Percentiles rank a stretch among this genome's conserved stretches.
These are phyloP conservation scores for Tetrapisispora arboricola DNA, from an alignment of 805 yeast species.

Conservation along the genomic window DNA sequence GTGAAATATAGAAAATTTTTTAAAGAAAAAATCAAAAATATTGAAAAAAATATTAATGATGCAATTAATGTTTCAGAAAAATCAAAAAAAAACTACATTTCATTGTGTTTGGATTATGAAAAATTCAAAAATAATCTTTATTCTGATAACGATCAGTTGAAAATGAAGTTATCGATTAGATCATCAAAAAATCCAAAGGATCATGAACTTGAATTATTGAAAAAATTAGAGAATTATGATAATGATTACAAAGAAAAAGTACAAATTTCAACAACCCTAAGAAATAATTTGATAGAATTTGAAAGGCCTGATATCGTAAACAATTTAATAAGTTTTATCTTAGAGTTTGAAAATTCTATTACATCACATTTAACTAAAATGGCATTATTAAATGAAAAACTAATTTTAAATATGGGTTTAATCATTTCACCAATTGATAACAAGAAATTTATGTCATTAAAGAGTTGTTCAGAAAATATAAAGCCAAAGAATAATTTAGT, in stretches of 20 bases:
- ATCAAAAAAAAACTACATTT: conserved; percentile 68
- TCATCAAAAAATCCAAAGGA: conserved; percentile 63
- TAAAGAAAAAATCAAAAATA: conserved; percentile 72
- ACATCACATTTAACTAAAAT: conserved; percentile 80
- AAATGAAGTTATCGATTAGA: conserved; percentile 72
- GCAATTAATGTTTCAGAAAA: conserved; percentile 78
- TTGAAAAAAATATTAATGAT: conserved; percentile 77
- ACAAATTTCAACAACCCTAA: conserved; percentile 55
- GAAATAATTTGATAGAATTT: conserved; percentile 58
- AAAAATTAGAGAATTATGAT: conserved; percentile 77
- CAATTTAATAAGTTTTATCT: conserved; percentile 61
- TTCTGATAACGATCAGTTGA: conserved; percentile 51
- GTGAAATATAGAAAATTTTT: conserved; percentile 60
- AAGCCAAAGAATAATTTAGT: conserved; percentile 33
- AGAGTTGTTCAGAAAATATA: neutral
- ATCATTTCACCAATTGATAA: conserved; percentile 60
- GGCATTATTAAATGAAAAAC: conserved; percentile 77
- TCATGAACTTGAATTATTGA: conserved; percentile 81
- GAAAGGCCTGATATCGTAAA: conserved; percentile 71
- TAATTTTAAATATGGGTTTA: conserved; percentile 75
- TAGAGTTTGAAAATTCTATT: conserved; percentile 85
- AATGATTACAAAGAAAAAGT: conserved; percentile 76
- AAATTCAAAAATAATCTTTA: conserved; percentile 42
- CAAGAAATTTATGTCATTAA: conserved; percentile 1
- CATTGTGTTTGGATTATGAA: conserved; percentile 79